Conservation (phyloP, 2,329 filamentous ascomycete species). For the Pseudogymnoascus sp. region DNA sequence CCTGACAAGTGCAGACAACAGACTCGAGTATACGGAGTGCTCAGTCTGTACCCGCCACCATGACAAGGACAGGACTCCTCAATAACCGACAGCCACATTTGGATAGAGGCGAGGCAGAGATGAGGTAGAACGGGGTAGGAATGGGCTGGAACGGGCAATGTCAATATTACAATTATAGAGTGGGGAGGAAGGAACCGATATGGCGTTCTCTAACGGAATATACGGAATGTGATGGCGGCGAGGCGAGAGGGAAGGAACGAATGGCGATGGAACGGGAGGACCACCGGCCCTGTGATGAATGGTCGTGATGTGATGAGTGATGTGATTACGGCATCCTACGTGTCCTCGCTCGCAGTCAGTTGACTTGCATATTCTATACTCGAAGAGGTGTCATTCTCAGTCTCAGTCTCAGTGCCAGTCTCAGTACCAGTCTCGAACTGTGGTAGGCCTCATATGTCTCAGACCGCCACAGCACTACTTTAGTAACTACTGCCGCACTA, state of each 20-base stretch:
- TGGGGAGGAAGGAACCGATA: neutral
- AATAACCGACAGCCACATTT: neutral
- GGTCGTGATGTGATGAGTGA: neutral
- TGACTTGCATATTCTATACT: neutral
- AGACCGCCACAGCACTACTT: constrained; percentile 3
- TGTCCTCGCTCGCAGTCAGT: neutral
- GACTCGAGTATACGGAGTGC: neutral
- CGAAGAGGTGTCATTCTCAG: neutral
- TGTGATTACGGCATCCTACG: neutral
- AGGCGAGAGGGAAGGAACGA: neutral
- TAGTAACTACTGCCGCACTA: neutral
- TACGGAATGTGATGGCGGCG: neutral
- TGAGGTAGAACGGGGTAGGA: neutral
- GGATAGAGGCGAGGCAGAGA: neutral
- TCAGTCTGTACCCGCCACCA: neutral
- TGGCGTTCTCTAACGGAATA: neutral
- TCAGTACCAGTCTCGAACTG: neutral
- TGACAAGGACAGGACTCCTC: neutral
- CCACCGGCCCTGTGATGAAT: neutral
- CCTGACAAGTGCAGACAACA: neutral
- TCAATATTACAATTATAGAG: neutral
- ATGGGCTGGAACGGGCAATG: neutral
- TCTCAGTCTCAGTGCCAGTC: neutral
- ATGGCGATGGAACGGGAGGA: neutral
- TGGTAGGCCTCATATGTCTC: constrained; percentile 2